Percentiles rank a stretch among this genome's conserved stretches.
These are phyloP conservation scores for Calonectria honghensis DNA, from an alignment of 2,329 filamentous ascomycete genomes.

Conservation along the genomic window DNA sequence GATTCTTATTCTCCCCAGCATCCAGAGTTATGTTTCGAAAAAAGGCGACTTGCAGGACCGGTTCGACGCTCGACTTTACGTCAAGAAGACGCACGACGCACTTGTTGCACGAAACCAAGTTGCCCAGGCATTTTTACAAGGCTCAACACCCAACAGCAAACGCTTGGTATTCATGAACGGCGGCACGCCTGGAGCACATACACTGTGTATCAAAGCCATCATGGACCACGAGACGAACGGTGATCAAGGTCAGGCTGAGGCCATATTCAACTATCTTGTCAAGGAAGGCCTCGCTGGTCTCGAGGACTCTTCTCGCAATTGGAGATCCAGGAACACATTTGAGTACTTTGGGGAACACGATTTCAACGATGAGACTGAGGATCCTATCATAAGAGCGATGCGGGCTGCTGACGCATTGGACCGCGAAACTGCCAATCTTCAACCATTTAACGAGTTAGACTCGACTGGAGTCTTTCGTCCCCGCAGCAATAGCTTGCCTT, in stretches of 20 bases:
- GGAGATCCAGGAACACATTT: conserved; percentile 47
- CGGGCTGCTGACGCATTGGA: conserved; percentile 76
- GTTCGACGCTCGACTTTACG: conserved; percentile 60
- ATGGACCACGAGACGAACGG: conserved; percentile 71
- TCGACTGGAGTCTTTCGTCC: conserved; percentile 63
- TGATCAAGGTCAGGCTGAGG: conserved; percentile 69
- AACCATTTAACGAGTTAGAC: conserved; percentile 69
- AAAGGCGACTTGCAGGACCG: conserved; percentile 52
- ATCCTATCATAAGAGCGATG: conserved; percentile 74
- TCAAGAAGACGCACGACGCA: conserved; percentile 72
- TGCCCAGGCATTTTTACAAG: conserved; percentile 71
- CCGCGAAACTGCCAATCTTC: conserved; percentile 72
- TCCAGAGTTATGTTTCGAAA: conserved; percentile 67
- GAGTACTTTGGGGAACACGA: conserved; percentile 45
- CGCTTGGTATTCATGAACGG: conserved; percentile 77
- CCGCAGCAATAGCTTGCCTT: conserved; percentile 70
- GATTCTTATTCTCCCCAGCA: conserved; percentile 73
- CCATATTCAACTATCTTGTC: conserved; percentile 70
- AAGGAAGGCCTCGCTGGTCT: conserved; percentile 68
- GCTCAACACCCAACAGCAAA: conserved; percentile 67
- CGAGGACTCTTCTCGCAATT: conserved; percentile 51
- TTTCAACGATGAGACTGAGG: conserved; percentile 57
- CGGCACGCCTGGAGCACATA: conserved; percentile 72
- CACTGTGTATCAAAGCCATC: conserved; percentile 73
- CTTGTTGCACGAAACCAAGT: conserved; percentile 66